These are phyloP conservation scores for Aspergillus tubingensis DNA, from an alignment of 2,329 filamentous ascomycete genomes.

Conservation along the genomic window DNA sequence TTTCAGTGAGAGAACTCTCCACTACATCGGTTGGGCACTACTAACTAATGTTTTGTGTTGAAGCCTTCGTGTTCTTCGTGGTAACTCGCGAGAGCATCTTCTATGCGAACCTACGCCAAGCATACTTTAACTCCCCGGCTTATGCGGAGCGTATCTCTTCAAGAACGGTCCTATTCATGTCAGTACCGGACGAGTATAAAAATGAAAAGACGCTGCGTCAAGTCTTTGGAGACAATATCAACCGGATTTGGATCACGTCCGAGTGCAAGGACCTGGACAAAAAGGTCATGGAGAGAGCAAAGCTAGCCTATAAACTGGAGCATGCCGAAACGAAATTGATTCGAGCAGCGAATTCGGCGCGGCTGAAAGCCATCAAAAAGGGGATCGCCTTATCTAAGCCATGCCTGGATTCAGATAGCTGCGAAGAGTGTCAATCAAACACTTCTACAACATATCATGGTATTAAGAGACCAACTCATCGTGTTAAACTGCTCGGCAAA, in stretches of 20 bases:
- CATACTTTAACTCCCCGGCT: constrained; percentile 81
- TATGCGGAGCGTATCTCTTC: constrained; percentile 85
- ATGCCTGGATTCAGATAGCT: constrained; percentile 20
- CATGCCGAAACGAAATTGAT: constrained; percentile 84
- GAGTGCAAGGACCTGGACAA: constrained; percentile 76
- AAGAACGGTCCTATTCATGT: constrained; percentile 83
- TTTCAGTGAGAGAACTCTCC: constrained; percentile 54
- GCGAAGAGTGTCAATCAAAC: constrained; percentile 32
- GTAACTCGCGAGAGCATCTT: constrained; percentile 85
- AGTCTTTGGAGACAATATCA: constrained; percentile 79
- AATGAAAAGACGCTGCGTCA: constrained; percentile 72
- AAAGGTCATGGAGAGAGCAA: constrained; percentile 75
- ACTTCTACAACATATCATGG: constrained; percentile 30
- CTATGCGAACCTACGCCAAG: constrained; percentile 88
- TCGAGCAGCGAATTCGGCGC: constrained; percentile 70
- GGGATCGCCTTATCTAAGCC: constrained; percentile 17
- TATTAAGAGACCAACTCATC: constrained; percentile 70
- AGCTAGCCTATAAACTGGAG: constrained; percentile 76
- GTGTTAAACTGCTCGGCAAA: constrained; percentile 69
- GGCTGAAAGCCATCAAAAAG: constrained; percentile 59
- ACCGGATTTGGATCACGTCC: constrained; percentile 77
- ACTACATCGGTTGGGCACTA: neutral
- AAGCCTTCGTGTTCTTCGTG: constrained; percentile 78
- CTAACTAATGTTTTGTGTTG: constrained; percentile 10
- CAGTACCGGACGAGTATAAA: constrained; percentile 76